Evolutionary conservation across 257 asterid species (phyloP), one percentile per base, ranked within the genome.

Genomic region (Salvia splendens): DNA sequence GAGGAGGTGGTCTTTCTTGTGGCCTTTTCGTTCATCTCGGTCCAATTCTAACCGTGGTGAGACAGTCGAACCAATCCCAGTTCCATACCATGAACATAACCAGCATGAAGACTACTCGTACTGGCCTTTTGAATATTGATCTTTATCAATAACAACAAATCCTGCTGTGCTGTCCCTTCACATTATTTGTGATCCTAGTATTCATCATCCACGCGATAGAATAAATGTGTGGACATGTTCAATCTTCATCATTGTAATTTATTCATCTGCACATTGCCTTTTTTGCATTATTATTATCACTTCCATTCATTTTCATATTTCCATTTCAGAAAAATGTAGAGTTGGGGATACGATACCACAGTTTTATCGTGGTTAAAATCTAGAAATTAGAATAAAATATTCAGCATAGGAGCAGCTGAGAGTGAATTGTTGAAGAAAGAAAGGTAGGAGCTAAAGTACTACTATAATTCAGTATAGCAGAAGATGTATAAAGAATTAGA

Each of bases 11-110:
- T 87, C 96, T 33, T 87, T 87, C 85, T 71, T 82, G 79, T 89
- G 98, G 98, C 96, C 91, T 32, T 89, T 92, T 70, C 80, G 96
- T 11, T 84, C 88, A 11, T 79, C 87, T 62, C 80, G 78, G 42
- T 53, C 88, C 12, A 73, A 53, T 51, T 68, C 87, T 14, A 78
- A 64, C 65, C 81, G 64, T 41, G 67, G 51, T 49, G 84, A 76
- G 46, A 72, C 78, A 2, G 83, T 78, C 45, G 97, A 82, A 75
- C 72, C 86, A 6, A 81, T 81, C 78, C 40, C 89, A 9, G 86
- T 74, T 67, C 61, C 85, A 5, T 66, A 75, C 73, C 86, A 78
- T 75, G 86, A 82, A 54, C 83, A 82, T 67, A 65, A 42, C 70
- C 86, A 82, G 56, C 77, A 81, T 48, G 69, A 75, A 6, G 87